These are phyloP conservation scores for Kentomonas sorsogonicus DNA, from an alignment of 208 protist genomes.

Conservation along the genomic window DNA sequence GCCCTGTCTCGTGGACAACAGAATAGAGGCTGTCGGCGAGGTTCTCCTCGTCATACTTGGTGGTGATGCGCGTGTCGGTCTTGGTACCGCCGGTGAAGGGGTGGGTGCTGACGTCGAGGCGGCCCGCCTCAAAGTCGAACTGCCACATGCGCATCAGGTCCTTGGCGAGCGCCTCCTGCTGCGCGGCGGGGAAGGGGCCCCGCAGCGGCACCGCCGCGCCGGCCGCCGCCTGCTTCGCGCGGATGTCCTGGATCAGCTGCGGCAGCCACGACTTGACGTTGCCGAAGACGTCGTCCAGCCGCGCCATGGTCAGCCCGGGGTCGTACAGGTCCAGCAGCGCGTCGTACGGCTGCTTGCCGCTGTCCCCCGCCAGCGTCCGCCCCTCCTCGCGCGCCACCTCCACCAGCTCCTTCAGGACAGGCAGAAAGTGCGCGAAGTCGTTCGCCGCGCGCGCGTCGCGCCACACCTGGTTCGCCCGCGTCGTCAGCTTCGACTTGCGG, in stretches of 20 bases:
- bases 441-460: slow-evolving; percentile 54
- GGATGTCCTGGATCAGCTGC: slow-evolving; percentile 62
- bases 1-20: slow-evolving; percentile 84
- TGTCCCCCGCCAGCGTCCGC: slow-evolving; percentile 13
- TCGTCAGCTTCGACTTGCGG: slow-evolving; percentile 47
- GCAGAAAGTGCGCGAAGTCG: slow-evolving; percentile 62
- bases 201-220: slow-evolving; percentile 19
- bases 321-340: slow-evolving; percentile 78
- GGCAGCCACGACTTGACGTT: slow-evolving; percentile 79
- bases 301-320: slow-evolving; percentile 56
- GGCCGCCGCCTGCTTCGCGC: slow-evolving; percentile 27
- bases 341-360: slow-evolving; percentile 63
- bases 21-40: slow-evolving; percentile 52
- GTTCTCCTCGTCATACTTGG: slow-evolving; percentile 57
- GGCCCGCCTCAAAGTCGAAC: slow-evolving; percentile 80
- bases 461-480: slow-evolving; percentile 56
- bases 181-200: slow-evolving; percentile 34
- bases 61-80: slow-evolving; percentile 86
- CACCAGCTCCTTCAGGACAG: slow-evolving; percentile 74
- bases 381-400: slow-evolving; percentile 59
- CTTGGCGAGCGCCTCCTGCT: slow-evolving; percentile 53
- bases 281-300: slow-evolving; percentile 62
- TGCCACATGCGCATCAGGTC: slow-evolving; percentile 60
- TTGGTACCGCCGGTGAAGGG: slow-evolving; percentile 81
- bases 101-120: slow-evolving; percentile 81